Percentiles rank a stretch among this genome's conserved stretches.
These are phyloP conservation scores for Polytrichum commune DNA, from an alignment of 225 moss, liverwort and hornwort genomes.

Conservation along the genomic window DNA sequence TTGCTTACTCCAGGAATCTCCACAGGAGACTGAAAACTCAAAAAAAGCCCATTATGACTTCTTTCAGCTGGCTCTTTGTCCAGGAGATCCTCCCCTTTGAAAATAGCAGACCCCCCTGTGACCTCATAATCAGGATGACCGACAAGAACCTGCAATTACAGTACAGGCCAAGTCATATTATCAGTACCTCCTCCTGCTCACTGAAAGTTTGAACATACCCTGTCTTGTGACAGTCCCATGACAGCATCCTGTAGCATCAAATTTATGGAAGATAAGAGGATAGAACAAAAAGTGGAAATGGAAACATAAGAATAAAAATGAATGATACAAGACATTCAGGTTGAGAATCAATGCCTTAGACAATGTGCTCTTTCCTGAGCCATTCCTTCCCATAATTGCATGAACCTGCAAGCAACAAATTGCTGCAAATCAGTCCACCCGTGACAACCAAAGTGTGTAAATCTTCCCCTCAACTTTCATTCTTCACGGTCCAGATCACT, in stretches of 20 bases:
- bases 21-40: constrained; percentile 94
- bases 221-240: no score
- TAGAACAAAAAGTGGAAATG: neutral
- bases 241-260: no score
- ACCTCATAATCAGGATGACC: constrained; percentile 94
- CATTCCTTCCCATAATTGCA: constrained; percentile 98
- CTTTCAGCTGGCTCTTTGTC: constrained; percentile 91
- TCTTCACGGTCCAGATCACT: no score
- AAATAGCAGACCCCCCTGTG: constrained; percentile 61
- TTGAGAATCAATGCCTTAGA: constrained; percentile 46
- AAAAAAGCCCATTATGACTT: constrained; percentile 77
- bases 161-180: neutral
- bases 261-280: no score
- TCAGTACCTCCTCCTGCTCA: no score
- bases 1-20: constrained; percentile 98
- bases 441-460: no score
- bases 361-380: constrained; percentile 92
- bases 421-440: neutral
- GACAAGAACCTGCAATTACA: constrained; percentile 62
- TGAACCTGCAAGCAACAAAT: constrained; percentile 59
- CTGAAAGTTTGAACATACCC: no score
- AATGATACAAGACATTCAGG: constrained; percentile 3
- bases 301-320: neutral
- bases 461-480: no score
- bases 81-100: constrained; percentile 92